Base-by-base conservation (phyloP, 495 filamentous ascomycete species). In the Penicillium atrosanguineum region DNA sequence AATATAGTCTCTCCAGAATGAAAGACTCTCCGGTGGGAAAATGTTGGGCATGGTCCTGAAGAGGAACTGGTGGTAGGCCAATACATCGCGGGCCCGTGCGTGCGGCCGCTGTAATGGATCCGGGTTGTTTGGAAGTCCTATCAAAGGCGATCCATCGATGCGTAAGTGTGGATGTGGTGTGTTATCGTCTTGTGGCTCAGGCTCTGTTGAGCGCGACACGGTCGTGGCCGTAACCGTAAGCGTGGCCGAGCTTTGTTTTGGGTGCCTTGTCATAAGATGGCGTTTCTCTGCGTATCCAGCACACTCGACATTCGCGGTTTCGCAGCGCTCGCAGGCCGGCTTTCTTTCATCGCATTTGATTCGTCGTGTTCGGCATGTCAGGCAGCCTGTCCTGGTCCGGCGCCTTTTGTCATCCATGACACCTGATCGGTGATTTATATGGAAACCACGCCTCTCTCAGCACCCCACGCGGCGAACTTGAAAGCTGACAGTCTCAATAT, bases 281-380 rank as follows among this genome's bases (percentile, higher is more conserved):
- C 52, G 52, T 23, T 54, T 54, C 42, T 31, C 36, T 0, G 44
- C 52, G 16, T 54, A 54, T 36, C 52, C 52, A 31, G 52, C 21
- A 38, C 52, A 54, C 25, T 54, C 52, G 15, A 54, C 34, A 42
- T 54, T 54, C 3, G 52, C 44, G 14, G 15, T 15, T 18, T 54
- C 52, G 26, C 52, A 54, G 23, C 52, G 52, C 28, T 54, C 37
- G 38, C 52, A 54, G 1, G 25, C 19, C 16, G 52, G 52, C 21
- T 54, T 54, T 48, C 52, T 36, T 14, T 54, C 52, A n/a, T 54
- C 52, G 15, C 52, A 54, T 43, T 54, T 54, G 36, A 54, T 26
- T 14, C 44, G 44, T n/a, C 52, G n/a, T 7, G 52, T 47, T 12
- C 52, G 52, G 12, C 52, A 54, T 47, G 52, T 54, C 36, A 54